phyloP scores from a whole-genome alignment of 2,329 filamentous ascomycete species.

The Leptographium lundbergii region DNA sequence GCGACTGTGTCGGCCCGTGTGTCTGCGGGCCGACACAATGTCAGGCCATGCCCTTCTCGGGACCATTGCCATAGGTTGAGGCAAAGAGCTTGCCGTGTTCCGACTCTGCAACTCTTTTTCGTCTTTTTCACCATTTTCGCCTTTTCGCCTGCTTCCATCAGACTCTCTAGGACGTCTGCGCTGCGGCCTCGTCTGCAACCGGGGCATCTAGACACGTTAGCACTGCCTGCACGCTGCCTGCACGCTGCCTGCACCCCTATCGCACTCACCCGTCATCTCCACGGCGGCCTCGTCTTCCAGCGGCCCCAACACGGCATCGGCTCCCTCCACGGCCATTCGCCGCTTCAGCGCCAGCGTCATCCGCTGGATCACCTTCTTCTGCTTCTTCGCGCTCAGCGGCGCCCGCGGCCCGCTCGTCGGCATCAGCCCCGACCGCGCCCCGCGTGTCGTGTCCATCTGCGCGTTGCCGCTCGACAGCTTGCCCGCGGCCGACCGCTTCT shows the following conservation, averaged over 20 bases:
- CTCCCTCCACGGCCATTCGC: constrained; percentile 27
- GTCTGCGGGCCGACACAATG: too few relatives aligned
- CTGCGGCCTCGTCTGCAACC: background rate
- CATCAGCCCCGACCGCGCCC: constrained; percentile 38
- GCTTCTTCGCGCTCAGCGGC: constrained; percentile 41
- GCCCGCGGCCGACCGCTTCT: constrained; percentile 25
- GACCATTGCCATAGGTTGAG: too few relatives aligned
- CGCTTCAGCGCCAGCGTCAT: constrained; percentile 38
- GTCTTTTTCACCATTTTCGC: too few relatives aligned
- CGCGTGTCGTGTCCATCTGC: constrained; percentile 30
- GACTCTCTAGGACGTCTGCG: background rate
- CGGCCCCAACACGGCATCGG: background rate
- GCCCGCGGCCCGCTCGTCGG: constrained; percentile 42
- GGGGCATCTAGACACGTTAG: background rate
- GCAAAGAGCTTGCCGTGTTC: too few relatives aligned
- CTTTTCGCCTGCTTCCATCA: too few relatives aligned
- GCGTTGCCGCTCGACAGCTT: constrained; percentile 11
- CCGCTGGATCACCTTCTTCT: constrained; percentile 42
- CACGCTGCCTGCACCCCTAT: too few relatives aligned
- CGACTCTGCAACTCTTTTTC: too few relatives aligned
- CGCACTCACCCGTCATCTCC: background rate
- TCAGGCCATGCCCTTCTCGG: too few relatives aligned
- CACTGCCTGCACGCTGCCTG: too few relatives aligned
- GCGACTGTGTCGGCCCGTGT: too few relatives aligned
- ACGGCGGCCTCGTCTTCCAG: background rate